A percentile compares a stretch with the other conserved stretches of the same genome.
Evolutionary conservation across 176 grass and related monocot species (phyloP).

Genomic region (Aegilops bicornis): DNA sequence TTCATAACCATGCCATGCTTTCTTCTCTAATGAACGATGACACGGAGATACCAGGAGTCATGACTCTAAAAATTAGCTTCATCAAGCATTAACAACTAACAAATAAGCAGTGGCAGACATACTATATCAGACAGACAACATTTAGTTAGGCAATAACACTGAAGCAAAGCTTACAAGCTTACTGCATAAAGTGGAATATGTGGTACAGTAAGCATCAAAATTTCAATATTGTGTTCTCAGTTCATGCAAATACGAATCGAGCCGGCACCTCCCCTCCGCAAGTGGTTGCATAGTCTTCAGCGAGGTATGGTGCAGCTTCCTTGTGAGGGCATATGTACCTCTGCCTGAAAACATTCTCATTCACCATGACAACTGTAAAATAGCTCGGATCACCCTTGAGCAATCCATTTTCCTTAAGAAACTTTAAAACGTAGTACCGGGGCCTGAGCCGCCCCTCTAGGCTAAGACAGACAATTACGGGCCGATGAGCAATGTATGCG

Average conservation of each 20-base stretch:
- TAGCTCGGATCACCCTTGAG: not conserved
- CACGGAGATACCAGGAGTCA: not conserved
- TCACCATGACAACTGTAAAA: not conserved
- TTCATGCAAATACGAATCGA: not conserved
- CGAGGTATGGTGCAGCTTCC: not conserved
- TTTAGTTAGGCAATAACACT: not conserved
- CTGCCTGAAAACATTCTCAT: not conserved
- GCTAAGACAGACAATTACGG: slow-evolving; percentile 11
- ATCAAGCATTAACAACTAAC: not conserved
- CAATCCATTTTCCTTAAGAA: slow-evolving; percentile 33
- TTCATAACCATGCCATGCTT: not conserved
- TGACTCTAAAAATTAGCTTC: not conserved
- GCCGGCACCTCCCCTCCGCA: not conserved
- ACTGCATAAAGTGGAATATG: too few relatives aligned
- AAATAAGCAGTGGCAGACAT: not conserved
- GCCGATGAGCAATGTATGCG: not conserved
- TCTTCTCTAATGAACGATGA: not conserved
- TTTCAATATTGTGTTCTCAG: not conserved
- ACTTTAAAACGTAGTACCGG: slow-evolving; percentile 6
- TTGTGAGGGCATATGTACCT: slow-evolving; percentile 30
- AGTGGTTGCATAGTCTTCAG: slow-evolving; percentile 10
- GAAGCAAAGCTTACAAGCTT: not conserved
- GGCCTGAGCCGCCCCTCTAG: slow-evolving; percentile 28
- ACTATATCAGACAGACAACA: not conserved
- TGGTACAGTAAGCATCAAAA: not conserved